Percentiles rank a stretch among this genome's conserved stretches.
These are phyloP conservation scores for Acer negundo DNA, from an alignment of 345 rosid species.

Conservation along the genomic window DNA sequence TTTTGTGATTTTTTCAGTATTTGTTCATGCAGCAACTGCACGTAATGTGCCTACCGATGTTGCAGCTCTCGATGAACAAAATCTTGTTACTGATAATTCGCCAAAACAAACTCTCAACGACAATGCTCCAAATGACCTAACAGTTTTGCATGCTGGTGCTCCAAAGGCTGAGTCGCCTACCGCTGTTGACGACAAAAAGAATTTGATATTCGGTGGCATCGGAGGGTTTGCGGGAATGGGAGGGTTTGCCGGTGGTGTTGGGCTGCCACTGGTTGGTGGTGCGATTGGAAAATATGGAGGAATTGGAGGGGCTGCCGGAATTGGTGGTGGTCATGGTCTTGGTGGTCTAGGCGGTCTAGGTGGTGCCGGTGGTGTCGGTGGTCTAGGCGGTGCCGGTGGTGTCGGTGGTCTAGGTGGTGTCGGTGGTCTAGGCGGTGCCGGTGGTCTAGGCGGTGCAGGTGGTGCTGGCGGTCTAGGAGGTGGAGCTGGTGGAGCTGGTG, in stretches of 20 bases:
- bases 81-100: constrained; percentile 31
- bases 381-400: constrained; percentile 27
- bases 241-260: constrained; percentile 67
- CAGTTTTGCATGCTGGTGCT: constrained; percentile 35
- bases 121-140: constrained; percentile 21
- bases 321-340: constrained; percentile 54
- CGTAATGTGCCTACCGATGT: constrained; percentile 36
- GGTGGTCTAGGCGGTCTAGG: constrained; percentile 49
- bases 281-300: constrained; percentile 49
- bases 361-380: constrained; percentile 27
- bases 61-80: constrained; percentile 19
- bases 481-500: constrained; percentile 20
- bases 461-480: constrained; percentile 26
- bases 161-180: constrained; percentile 42
- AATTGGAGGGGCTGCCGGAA: constrained; percentile 54
- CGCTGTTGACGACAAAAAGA: constrained; percentile 59
- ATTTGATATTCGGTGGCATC: constrained; percentile 46
- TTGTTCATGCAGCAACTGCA: constrained; percentile 37
- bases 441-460: constrained; percentile 21
- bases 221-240: constrained; percentile 81
- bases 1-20: constrained; percentile 27
- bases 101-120: constrained; percentile 21
- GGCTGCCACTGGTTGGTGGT: constrained; percentile 49
- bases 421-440: not conserved
- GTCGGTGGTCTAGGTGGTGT: constrained; percentile 31